Evolutionary conservation across 2,329 filamentous ascomycete species (phyloP), one percentile per base, ranked within the genome.

Genomic region (Arthrobotrys conoides): DNA sequence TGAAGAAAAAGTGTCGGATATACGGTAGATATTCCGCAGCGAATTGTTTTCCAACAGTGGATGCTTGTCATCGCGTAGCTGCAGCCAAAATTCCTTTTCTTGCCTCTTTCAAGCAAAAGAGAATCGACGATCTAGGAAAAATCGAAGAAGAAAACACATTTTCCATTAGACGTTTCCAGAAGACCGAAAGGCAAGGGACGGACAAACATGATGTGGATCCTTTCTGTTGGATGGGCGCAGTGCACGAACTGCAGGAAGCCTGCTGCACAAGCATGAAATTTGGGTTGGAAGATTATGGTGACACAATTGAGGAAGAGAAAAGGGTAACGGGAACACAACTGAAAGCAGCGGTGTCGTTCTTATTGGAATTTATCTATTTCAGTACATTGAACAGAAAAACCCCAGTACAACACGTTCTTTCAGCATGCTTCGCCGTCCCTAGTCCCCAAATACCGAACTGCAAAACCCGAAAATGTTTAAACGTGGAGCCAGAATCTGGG

Each of bases 21-120:
- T 36, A 24, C 73, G 73, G 73, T 77, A 71, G 59, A 61, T 71
- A 71, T 77, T 68, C 73, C 73, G 73, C 30, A 68, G 61, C 20
- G 33, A 64, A 22, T 24, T 68, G 1, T 53, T 71, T 51, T 41
- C 61, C 24, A 16, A 57, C 63, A 12, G 16, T 41, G 41, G 48
- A 57, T 66, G 53, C 57, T 36, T 53, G 55, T 53, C 53, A 51
- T 61, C 65, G 65, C 65, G 66, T 67, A 67, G 59, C 59, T 68
- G 61, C 61, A 71, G n/a, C 36, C 55, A 63, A 46, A 16, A 46
- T 20, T 46, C 44, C 44, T 10, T 46, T 51, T 24, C 20, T n/a
- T 20, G 14, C n/a, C 22, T 18, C 6, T 41, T 30, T 41, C 18
- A 44, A 49, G 16, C 6, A 27, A 49, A 22, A 41, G 53, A 30